Conservation (phyloP, 139 green algal genomes). For the Nannochloris sp. region DNA sequence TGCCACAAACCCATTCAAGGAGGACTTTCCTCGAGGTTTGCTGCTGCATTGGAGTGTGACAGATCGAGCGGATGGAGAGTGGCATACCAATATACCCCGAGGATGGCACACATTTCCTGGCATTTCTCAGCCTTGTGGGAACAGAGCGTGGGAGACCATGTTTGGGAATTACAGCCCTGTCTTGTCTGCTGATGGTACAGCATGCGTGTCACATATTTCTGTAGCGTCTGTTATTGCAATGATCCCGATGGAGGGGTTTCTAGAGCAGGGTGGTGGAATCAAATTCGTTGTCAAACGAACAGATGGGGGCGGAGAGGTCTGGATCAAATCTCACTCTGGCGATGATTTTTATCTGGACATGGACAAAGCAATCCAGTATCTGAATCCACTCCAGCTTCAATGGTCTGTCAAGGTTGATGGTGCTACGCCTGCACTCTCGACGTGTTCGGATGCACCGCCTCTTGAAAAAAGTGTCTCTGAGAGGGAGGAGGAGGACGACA, state of each 20-base stretch:
- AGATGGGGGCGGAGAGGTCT: slow-evolving; percentile 20
- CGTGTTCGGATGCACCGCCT: no score
- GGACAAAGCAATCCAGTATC: slow-evolving; percentile 3
- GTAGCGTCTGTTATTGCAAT: slow-evolving; percentile 22
- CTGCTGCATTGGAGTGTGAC: slow-evolving; percentile 26
- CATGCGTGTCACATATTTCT: background rate
- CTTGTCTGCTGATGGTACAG: background rate
- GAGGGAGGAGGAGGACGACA: no score
- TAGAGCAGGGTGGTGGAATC: slow-evolving; percentile 13
- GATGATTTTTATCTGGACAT: slow-evolving; percentile 25
- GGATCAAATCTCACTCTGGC: slow-evolving; percentile 23
- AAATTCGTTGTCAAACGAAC: slow-evolving; percentile 30
- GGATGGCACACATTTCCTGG: slow-evolving; percentile 22
- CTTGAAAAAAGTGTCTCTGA: no score
- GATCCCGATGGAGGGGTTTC: slow-evolving; percentile 16
- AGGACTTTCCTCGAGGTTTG: slow-evolving; percentile 15
- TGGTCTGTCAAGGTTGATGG: background rate
- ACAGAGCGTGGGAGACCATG: slow-evolving; percentile 21
- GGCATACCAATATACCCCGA: slow-evolving; percentile 10
- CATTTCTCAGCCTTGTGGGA: slow-evolving; percentile 12
- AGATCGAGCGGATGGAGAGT: background rate
- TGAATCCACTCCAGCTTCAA: background rate
- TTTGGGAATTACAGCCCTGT: slow-evolving; percentile 12
- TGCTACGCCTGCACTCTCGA: background rate
- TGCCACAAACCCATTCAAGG: slow-evolving; percentile 2